phyloP scores from a whole-genome alignment of 2,329 filamentous ascomycete species.

The Stagonosporopsis vannaccii region DNA sequence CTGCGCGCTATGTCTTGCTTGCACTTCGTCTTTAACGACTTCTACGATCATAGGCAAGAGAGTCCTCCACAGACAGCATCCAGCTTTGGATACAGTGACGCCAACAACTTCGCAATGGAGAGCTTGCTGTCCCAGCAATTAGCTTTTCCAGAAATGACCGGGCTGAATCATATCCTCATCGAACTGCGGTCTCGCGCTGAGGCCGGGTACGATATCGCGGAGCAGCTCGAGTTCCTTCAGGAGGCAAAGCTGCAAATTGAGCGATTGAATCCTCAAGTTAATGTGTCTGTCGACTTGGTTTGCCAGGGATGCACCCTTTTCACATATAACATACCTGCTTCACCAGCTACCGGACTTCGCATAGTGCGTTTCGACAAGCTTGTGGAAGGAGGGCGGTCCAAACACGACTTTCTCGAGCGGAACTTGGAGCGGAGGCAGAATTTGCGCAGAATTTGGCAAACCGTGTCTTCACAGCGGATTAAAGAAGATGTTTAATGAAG shows the following conservation, averaged over 20 bases:
- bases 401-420: not conserved
- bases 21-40: slow-evolving; percentile 1
- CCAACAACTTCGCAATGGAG: not conserved
- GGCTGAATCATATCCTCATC: not conserved
- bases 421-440: not conserved
- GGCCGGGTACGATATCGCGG: not conserved
- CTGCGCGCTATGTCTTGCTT: not conserved
- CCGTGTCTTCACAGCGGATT: not conserved
- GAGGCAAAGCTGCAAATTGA: not conserved
- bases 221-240: not conserved
- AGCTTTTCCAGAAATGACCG: not conserved
- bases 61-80: not conserved
- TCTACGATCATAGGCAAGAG: not conserved
- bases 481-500: not conserved
- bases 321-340: not conserved
- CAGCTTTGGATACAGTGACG: not conserved
- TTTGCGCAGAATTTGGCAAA: not conserved
- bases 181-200: not conserved
- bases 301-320: not conserved
- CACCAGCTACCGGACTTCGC: not conserved
- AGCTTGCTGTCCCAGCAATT: not conserved
- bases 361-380: not conserved
- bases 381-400: not conserved
- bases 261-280: not conserved
- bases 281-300: not conserved